A percentile compares a stretch with the other conserved stretches of the same genome.
Conservation (phyloP, 306 rosid species). For the Cicer judaicum region DNA sequence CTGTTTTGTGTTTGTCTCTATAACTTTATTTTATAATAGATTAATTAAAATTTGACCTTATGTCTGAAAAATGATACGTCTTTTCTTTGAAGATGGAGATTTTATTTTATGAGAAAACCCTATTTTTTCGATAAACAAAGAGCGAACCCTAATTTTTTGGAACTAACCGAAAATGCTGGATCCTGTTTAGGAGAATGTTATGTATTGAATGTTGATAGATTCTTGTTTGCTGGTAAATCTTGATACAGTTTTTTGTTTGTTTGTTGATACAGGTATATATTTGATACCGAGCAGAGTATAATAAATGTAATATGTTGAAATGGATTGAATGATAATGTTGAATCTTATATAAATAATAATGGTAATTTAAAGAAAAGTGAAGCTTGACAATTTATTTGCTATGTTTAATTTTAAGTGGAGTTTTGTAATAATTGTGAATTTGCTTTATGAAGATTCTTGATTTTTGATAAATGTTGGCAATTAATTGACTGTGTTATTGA, state of each 20-base stretch:
- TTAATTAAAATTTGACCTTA: not conserved
- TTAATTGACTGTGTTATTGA: not conserved
- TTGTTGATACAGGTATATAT: not conserved
- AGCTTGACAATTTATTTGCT: not conserved
- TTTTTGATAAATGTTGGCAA: not conserved
- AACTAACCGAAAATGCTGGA: not conserved
- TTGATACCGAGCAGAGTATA: not conserved
- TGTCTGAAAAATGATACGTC: not conserved
- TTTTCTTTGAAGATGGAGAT: not conserved
- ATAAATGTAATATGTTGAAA: not conserved
- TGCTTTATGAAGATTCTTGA: not conserved
- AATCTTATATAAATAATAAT: no score
- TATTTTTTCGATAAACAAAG: not conserved
- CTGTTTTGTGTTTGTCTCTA: not conserved
- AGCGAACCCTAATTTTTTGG: not conserved
- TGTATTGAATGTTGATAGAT: not conserved
- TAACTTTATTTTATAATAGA: not conserved
- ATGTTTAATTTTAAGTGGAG: not conserved
- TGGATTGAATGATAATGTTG: not conserved
- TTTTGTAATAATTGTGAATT: no score
- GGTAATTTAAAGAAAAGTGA: no score
- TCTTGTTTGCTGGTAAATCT: not conserved
- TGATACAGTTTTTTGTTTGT: not conserved
- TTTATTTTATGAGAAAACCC: not conserved
- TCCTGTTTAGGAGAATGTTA: not conserved